These are phyloP conservation scores for Hanseniaspora guilliermondii DNA, from an alignment of 805 yeast species.

Conservation along the genomic window DNA sequence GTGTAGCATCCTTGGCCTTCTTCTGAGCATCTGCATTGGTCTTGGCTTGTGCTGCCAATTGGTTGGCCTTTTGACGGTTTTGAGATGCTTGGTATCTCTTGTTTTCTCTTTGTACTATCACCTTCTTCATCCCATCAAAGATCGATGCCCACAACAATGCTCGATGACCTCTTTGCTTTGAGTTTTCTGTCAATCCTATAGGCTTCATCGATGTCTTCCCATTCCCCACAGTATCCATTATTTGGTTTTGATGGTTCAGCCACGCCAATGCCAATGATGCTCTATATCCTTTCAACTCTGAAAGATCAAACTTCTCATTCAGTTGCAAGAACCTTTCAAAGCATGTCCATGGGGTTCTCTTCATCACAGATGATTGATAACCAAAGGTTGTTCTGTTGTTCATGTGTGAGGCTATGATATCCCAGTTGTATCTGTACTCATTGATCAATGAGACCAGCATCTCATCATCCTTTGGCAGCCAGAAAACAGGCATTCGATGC, in stretches of 20 bases:
- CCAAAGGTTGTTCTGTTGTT: conserved; percentile 52
- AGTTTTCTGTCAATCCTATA: conserved; percentile 82
- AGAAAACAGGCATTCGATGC: conserved; percentile 78
- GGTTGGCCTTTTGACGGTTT: conserved; percentile 8
- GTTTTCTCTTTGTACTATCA: conserved; percentile 78
- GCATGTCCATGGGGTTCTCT: conserved; percentile 98
- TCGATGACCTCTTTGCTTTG: conserved; percentile 85
- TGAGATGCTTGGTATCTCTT: conserved; percentile 18
- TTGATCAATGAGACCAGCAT: conserved; percentile 67
- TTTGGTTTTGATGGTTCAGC: conserved; percentile 82
- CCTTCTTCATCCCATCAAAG: conserved; percentile 88
- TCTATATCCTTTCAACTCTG: conserved; percentile 77
- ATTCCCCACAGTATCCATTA: conserved; percentile 34
- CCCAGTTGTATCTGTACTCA: conserved; percentile 88
- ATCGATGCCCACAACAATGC: conserved; percentile 90
- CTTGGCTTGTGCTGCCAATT: conserved; percentile 10
- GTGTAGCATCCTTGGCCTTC: conserved; percentile 38
- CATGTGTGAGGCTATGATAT: conserved; percentile 70
- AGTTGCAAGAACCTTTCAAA: conserved; percentile 91
- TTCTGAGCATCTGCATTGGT: conserved; percentile 6
- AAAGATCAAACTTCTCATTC: conserved; percentile 73
- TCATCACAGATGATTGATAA: conserved; percentile 76
- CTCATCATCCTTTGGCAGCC: conserved; percentile 92
- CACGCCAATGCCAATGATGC: conserved; percentile 78
- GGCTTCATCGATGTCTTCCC: conserved; percentile 44